Base-by-base conservation (phyloP, 192 early-diverging fungal genomes). In the Backusella sp. region DNA sequence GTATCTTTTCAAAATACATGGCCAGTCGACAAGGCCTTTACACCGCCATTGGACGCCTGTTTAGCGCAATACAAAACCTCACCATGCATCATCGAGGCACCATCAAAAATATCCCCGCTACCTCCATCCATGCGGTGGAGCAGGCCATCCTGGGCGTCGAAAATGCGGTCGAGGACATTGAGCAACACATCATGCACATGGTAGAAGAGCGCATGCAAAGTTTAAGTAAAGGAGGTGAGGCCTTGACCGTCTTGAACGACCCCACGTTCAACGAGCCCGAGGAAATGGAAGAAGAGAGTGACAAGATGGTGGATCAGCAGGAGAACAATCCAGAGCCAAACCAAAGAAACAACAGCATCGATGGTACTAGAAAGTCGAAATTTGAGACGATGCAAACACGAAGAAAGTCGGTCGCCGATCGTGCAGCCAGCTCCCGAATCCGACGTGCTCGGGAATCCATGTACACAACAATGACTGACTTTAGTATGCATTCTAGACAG, bases 31-130 rank as follows among this genome's bases (percentile, higher is more conserved):
- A 78, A 41, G n/a, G 15, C 1, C 69, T 79, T 0, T 79, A 75
- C 35, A 75, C 73, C 19, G 36, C 73, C 4, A 71, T 79, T 26
- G 78, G 73, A 9, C 12, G 15, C 4, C 36, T 74, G 8, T 79
- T 79, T 72, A 69, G 73, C n/a, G 49, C 73, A 1, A 74, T 74
- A 19, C 78, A 79, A 17, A 52, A 23, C 28, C 17, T 79, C 4
- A 75, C 78, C 8, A 59, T 44, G 56, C 36, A 37, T 41, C 1
- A 32, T 32, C 5, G n/a, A 19, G 35, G 30, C 4, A 37, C 5
- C 3, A 70, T 44, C 21, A 56, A 37, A 15, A 28, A 41, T 0
- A 37, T 37, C 2, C 15, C 23, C 0, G 21, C 32, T 3, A 19
- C 14, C 14, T 30, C 21, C 14, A 44, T 71, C 4, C 23, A 77